Percentiles rank a stretch among this genome's conserved stretches.
Evolutionary conservation across 208 protist species (phyloP).

Genomic region (Wallacemonas sp.): DNA sequence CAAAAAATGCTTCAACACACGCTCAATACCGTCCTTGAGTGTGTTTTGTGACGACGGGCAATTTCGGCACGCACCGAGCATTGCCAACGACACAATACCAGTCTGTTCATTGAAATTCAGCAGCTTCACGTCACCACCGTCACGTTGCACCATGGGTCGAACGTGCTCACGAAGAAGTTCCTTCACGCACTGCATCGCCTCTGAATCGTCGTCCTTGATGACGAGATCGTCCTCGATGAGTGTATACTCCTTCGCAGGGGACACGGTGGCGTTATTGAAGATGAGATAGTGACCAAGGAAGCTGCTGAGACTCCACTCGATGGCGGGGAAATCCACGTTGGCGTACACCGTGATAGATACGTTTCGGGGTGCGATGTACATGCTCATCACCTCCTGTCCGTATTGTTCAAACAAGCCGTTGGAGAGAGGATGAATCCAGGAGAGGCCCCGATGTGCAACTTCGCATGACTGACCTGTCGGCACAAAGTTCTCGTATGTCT

Average conservation of each 20-base stretch:
- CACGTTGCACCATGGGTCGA: conserved; percentile 92
- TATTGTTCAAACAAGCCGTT: conserved; percentile 90
- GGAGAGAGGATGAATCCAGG: conserved; percentile 86
- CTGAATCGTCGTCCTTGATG: conserved; percentile 63
- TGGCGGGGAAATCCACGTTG: conserved; percentile 62
- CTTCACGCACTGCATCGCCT: conserved; percentile 93
- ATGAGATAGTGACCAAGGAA: conserved; percentile 89
- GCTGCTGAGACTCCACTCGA: conserved; percentile 90
- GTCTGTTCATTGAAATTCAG: conserved; percentile 84
- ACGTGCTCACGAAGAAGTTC: conserved; percentile 91
- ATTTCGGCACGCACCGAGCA: conserved; percentile 90
- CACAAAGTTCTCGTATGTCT: conserved; percentile 80
- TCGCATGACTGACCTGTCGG: conserved; percentile 81
- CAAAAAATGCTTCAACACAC: conserved; percentile 92
- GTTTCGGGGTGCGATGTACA: conserved; percentile 81
- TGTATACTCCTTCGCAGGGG: conserved; percentile 74
- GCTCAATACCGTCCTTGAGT: conserved; percentile 90
- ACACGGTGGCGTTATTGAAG: conserved; percentile 66
- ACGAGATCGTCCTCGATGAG: conserved; percentile 85
- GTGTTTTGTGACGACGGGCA: conserved; percentile 91
- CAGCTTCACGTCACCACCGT: conserved; percentile 92
- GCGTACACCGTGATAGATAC: conserved; percentile 76
- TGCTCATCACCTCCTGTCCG: conserved; percentile 66
- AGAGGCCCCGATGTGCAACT: conserved; percentile 79
- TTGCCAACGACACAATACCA: conserved; percentile 87